Base-by-base conservation (phyloP, 306 rosid species). In the Heteromeles arbutifolia region DNA sequence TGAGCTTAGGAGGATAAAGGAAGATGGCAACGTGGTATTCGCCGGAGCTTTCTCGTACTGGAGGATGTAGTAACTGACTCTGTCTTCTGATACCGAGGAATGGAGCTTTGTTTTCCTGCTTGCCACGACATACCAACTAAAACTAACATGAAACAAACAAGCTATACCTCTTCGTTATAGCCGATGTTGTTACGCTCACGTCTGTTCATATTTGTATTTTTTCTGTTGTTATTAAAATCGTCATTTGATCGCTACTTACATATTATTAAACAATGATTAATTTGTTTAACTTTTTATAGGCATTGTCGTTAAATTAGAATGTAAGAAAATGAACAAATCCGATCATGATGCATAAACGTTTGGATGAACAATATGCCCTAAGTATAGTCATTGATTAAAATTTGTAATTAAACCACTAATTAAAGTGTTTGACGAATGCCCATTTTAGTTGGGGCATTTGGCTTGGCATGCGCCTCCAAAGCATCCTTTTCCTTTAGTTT, bases 31-130 rank as follows among this genome's bases (percentile, higher is more conserved):
- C 68, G 68, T 64, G 68, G 12, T 64, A 43, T 26, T 43, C 69
- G 77, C 77, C 77, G 29, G 59, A 43, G 69, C 58, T 61, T 43
- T 74, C 77, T 61, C 43, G 11, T 25, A 41, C 57, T 73, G 37
- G 14, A 43, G 37, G 57, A 44, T 14, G 67, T 34, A 14, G 67
- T 34, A 14, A 43, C 67, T 17, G 67, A 13, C 53, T 14, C 53
- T 14, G 18, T 45, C 41, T 28, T 13, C 67, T 29, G 41, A 0
- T 48, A 48, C n/a, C 53, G 53, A 48, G 53, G 8, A 48, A 15
- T 4, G 21, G 54, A 48, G 65, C 67, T 29, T 29, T 63, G 43
- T 10, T 17, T 17, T 18, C 11, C 37, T 14, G 19, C 41, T 64
- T 64, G 22, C 68, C 43, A 28, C 68, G 41, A 15, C 14, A 22